Percentiles rank a stretch among this genome's conserved stretches.
These are phyloP conservation scores for Decorospora gaudefroyi DNA, from an alignment of 2,329 filamentous ascomycete species.

Conservation along the genomic window DNA sequence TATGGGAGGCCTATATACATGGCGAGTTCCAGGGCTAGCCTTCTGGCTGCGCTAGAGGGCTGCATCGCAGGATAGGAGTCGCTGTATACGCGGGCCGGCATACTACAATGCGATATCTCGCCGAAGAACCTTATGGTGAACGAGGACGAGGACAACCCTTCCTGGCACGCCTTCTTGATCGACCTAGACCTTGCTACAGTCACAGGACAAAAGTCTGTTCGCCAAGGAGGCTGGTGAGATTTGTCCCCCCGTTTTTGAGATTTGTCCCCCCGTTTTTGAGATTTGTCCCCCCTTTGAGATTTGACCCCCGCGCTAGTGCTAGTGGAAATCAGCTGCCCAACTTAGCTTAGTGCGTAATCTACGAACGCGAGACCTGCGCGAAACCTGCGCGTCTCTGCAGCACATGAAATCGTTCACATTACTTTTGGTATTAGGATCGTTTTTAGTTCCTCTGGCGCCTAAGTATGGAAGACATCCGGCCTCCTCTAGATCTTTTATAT, in stretches of 20 bases:
- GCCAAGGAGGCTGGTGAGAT: too few relatives aligned
- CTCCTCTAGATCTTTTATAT: conserved; percentile 14
- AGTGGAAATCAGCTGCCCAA: conserved; percentile 8
- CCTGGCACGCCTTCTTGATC: conserved; percentile 50
- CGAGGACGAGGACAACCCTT: conserved; percentile 49
- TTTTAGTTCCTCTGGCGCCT: too few relatives aligned
- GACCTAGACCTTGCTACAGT: conserved; percentile 49
- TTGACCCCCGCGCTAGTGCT: conserved; percentile 11
- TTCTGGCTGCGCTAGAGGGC: conserved; percentile 46
- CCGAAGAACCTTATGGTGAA: conserved; percentile 56
- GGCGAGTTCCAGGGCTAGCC: conserved; percentile 43
- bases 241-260: too few relatives aligned
- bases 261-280: too few relatives aligned
- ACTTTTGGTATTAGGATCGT: too few relatives aligned
- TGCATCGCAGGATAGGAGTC: conserved; percentile 49
- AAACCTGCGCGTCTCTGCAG: conserved; percentile 9
- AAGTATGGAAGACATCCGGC: conserved; percentile 14
- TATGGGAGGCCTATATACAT: conserved; percentile 51
- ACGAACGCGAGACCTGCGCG: too few relatives aligned
- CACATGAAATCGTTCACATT: neutral
- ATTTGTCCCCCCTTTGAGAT: too few relatives aligned
- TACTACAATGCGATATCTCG: conserved; percentile 54
- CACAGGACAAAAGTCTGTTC: too few relatives aligned
- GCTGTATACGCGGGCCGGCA: conserved; percentile 23
- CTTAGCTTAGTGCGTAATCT: conserved; percentile 15